phyloP scores from a whole-genome alignment of 306 rosid genomes.

The Cucumis melo region DNA sequence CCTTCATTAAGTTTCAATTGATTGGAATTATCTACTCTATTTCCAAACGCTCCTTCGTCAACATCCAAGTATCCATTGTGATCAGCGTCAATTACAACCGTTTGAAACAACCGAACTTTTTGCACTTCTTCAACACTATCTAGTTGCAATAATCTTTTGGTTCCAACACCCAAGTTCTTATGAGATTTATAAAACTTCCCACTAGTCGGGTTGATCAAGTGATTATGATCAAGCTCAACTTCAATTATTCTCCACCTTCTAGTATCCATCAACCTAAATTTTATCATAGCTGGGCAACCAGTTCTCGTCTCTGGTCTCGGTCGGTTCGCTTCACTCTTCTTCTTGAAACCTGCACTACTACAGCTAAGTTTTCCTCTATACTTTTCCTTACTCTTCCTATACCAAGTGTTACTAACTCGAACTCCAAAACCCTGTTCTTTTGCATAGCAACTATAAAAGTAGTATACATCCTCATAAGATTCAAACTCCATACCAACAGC shows the following conservation, averaged over 20 bases:
- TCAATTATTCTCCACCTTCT: conserved; percentile 71
- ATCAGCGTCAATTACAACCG: conserved; percentile 37
- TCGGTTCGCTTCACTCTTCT: conserved; percentile 58
- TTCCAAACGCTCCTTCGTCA: conserved; percentile 25
- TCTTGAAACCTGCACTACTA: conserved; percentile 74
- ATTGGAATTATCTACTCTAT: conserved; percentile 18
- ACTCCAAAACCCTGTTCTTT: conserved; percentile 72
- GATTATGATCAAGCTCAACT: conserved; percentile 73
- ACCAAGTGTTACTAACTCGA: conserved; percentile 68
- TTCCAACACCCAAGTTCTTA: conserved; percentile 32
- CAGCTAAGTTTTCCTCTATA: conserved; percentile 75
- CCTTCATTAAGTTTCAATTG: conserved; percentile 48
- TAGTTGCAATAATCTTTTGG: conserved; percentile 42
- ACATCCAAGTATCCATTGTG: conserved; percentile 20
- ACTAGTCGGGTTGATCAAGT: conserved; percentile 52
- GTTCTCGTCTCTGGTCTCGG: conserved; percentile 80
- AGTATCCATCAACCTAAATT: conserved; percentile 60
- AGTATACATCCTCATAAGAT: conserved; percentile 57
- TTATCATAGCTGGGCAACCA: conserved; percentile 74
- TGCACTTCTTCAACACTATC: conserved; percentile 36
- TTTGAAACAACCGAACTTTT: conserved; percentile 43
- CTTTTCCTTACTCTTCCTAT: conserved; percentile 61
- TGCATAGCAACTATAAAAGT: conserved; percentile 64
- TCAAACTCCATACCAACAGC: conserved; percentile 71
- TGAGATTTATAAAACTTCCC: conserved; percentile 59